Evolutionary conservation across 2,329 filamentous ascomycete genomes (phyloP).

Genomic region (Bipolaris zeicola): DNA sequence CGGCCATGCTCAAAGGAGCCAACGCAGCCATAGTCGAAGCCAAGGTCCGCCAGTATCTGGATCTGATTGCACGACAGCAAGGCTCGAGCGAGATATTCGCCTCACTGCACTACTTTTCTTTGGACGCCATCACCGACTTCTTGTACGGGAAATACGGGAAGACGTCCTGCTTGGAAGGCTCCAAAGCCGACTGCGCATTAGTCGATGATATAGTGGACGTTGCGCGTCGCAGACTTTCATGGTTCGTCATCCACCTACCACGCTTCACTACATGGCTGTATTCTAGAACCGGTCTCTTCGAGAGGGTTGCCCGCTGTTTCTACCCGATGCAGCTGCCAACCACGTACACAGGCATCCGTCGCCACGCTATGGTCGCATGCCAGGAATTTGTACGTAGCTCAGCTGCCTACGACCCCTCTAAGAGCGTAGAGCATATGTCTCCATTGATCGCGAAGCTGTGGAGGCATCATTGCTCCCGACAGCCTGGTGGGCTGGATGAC

Average conservation of each 20-base stretch:
- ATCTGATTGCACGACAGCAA: neutral
- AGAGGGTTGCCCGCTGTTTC: neutral
- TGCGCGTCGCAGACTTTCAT: neutral
- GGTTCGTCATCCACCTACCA: neutral
- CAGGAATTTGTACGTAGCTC: neutral
- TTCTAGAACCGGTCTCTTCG: neutral
- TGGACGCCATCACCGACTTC: neutral
- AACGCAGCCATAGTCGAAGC: neutral
- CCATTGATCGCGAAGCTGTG: neutral
- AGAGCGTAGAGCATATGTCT: neutral
- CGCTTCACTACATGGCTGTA: neutral
- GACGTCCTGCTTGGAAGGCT: neutral
- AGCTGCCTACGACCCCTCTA: neutral
- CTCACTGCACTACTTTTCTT: neutral
- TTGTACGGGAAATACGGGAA: neutral
- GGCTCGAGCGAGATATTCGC: neutral
- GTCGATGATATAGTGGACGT: neutral
- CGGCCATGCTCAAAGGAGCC: neutral
- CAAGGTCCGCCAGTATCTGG: neutral
- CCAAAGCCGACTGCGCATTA: neutral
- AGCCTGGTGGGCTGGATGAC: conserved; percentile 30
- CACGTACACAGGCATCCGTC: neutral
- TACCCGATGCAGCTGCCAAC: neutral
- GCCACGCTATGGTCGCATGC: neutral
- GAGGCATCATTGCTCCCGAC: neutral